These are phyloP conservation scores for Cyberlindnera sargentensis DNA, from an alignment of 805 yeast genomes.

Conservation along the genomic window DNA sequence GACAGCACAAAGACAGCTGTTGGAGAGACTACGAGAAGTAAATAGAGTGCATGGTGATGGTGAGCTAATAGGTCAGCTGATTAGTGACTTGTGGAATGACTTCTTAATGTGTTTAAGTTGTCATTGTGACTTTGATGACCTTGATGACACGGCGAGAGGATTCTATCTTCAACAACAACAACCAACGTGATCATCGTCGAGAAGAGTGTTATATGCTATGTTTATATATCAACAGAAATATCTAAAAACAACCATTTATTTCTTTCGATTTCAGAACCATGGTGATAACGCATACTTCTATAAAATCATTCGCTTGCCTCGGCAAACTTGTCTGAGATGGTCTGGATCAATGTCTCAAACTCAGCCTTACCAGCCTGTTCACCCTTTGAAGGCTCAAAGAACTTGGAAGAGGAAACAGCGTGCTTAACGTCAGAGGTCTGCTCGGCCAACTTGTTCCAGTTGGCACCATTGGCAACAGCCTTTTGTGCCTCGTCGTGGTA, in stretches of 20 bases:
- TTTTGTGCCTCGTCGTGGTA: constrained; percentile 97
- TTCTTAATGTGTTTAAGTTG: neutral
- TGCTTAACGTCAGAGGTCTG: constrained; percentile 89
- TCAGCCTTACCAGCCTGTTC: constrained; percentile 67
- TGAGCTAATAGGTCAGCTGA: too few relatives aligned
- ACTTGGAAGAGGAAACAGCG: constrained; percentile 89
- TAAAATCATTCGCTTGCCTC: constrained; percentile 77
- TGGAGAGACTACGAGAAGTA: too few relatives aligned
- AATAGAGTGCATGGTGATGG: too few relatives aligned
- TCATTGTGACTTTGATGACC: neutral
- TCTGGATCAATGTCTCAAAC: constrained; percentile 67
- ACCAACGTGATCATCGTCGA: too few relatives aligned
- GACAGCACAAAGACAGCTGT: neutral
- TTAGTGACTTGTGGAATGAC: neutral
- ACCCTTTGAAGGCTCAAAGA: constrained; percentile 93
- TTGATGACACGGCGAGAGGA: neutral
- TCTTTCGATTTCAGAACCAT: neutral
- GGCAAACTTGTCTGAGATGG: constrained; percentile 85
- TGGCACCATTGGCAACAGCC: constrained; percentile 88
- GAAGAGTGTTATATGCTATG: too few relatives aligned
- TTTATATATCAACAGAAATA: too few relatives aligned
- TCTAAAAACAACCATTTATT: neutral
- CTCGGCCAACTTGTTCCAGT: constrained; percentile 89
- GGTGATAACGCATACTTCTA: neutral
- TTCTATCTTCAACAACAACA: neutral